Evolutionary conservation across 2,329 filamentous ascomycete species (phyloP).

Genomic region (Penicillium olsonii): DNA sequence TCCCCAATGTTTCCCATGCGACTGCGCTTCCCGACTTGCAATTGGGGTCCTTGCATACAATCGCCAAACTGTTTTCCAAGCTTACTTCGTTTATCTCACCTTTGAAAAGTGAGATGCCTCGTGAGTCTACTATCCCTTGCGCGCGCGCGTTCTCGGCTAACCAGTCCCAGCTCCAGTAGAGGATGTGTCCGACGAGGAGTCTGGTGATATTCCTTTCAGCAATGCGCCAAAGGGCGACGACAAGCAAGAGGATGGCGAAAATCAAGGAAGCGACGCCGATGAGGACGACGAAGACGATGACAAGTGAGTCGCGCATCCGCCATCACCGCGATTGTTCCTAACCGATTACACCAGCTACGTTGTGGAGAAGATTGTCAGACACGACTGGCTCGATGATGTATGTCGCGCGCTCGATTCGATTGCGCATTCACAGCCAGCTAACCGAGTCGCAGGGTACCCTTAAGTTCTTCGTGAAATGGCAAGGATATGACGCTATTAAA

Average conservation of each 20-base stretch:
- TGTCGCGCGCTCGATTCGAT: neutral
- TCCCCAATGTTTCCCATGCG: constrained; percentile 8
- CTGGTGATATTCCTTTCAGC: constrained; percentile 41
- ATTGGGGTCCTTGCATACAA: constrained; percentile 12
- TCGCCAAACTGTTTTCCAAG: constrained; percentile 35
- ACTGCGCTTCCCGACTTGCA: neutral
- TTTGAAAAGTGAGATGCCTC: constrained; percentile 38
- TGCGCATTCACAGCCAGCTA: constrained; percentile 13
- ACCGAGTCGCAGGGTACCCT: constrained; percentile 37
- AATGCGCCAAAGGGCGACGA: constrained; percentile 27
- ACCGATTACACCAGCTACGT: constrained; percentile 37
- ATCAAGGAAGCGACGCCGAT: constrained; percentile 16
- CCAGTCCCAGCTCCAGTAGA: constrained; percentile 31
- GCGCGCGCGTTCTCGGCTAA: constrained; percentile 15
- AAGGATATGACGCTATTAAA: constrained; percentile 45
- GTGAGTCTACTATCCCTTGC: constrained; percentile 33
- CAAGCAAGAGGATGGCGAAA: constrained; percentile 15
- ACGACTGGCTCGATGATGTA: constrained; percentile 41
- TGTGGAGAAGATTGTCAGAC: constrained; percentile 43
- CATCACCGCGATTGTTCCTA: constrained; percentile 12
- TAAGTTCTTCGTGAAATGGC: constrained; percentile 49
- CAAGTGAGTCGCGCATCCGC: constrained; percentile 31
- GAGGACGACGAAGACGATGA: constrained; percentile 32
- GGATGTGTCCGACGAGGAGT: constrained; percentile 40
- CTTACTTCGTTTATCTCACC: constrained; percentile 25